These are phyloP conservation scores for Cutaneotrichosporon spelunceum DNA, from an alignment of 1,284 basidiomycete genomes.

Conservation along the genomic window DNA sequence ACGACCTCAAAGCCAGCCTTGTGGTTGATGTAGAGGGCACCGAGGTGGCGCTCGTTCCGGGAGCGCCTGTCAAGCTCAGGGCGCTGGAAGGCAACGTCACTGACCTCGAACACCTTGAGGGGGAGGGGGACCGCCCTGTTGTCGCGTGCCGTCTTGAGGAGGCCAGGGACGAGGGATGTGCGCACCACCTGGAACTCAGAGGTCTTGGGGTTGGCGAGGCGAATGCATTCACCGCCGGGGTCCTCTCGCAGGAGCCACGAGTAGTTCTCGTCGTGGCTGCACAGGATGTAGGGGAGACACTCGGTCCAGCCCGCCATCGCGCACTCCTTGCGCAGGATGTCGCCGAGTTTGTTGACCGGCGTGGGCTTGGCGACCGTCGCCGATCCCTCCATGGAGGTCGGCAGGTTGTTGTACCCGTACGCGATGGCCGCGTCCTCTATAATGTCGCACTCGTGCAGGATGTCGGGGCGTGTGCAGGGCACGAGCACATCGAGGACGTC, in stretches of 20 bases:
- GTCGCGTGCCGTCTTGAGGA: conserved; percentile 95
- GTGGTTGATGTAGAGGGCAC: conserved; percentile 92
- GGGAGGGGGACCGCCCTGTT: conserved; percentile 92
- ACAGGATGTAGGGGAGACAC: conserved; percentile 92
- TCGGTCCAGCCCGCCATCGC: conserved; percentile 94
- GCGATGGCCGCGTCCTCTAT: conserved; percentile 98
- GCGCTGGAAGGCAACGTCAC: conserved; percentile 92
- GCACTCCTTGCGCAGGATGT: conserved; percentile 86
- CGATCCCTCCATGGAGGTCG: conserved; percentile 85
- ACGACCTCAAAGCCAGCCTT: conserved; percentile 95
- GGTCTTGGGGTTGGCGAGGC: conserved; percentile 94
- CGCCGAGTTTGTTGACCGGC: conserved; percentile 83
- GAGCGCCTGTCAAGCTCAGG: conserved; percentile 71
- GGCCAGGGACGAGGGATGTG: conserved; percentile 88
- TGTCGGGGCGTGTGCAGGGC: conserved; percentile 90
- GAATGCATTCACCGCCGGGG: conserved; percentile 74
- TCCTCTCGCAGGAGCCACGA: conserved; percentile 83
- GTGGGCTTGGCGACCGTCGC: conserved; percentile 92
- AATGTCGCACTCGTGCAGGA: conserved; percentile 95
- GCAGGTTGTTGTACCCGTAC: conserved; percentile 96
- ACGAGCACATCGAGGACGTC: conserved; percentile 69
- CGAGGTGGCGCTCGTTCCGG: conserved; percentile 80
- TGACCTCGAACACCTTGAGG: conserved; percentile 88
- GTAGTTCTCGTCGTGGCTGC: conserved; percentile 98
- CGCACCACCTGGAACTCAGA: conserved; percentile 97